phyloP scores from a whole-genome alignment of 31 red algal species.

The Porphyra umbilicalis region DNA sequence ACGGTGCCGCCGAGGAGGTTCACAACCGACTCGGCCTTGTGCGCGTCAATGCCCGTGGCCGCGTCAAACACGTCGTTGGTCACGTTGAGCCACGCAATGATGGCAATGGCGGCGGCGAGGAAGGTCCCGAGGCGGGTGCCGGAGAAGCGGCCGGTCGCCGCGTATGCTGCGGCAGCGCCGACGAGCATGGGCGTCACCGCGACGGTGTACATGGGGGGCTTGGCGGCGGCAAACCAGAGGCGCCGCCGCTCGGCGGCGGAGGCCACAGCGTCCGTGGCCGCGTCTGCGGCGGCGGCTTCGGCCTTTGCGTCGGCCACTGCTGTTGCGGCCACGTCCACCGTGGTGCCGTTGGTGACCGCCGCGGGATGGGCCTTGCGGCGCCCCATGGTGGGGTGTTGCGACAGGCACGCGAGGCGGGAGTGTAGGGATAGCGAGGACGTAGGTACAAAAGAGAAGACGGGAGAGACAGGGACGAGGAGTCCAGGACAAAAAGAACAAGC shows the following conservation, averaged over 20 bases:
- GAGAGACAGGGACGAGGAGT: too few species aligned
- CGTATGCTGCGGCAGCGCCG: constrained; percentile 20
- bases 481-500: too few species aligned
- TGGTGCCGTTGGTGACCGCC: neutral
- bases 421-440: too few species aligned
- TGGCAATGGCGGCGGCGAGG: constrained; percentile 22
- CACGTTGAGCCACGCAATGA: constrained; percentile 68
- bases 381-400: neutral
- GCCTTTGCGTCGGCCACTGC: neutral
- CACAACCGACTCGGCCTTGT: constrained; percentile 61
- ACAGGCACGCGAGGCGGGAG: too few species aligned
- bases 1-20: constrained; percentile 47
- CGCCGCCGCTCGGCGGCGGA: neutral
- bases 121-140: neutral
- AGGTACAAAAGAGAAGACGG: too few species aligned
- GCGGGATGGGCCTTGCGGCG: neutral
- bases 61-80: constrained; percentile 74
- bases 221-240: constrained; percentile 54
- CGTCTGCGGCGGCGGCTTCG: neutral
- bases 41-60: constrained; percentile 48
- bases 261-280: neutral
- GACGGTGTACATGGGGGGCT: constrained; percentile 77
- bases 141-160: constrained; percentile 5
- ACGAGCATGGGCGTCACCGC: constrained; percentile 55
- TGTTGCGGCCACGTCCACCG: neutral